phyloP scores from a whole-genome alignment of 768 basidiomycete genomes.

The Austroboletus festivus region DNA sequence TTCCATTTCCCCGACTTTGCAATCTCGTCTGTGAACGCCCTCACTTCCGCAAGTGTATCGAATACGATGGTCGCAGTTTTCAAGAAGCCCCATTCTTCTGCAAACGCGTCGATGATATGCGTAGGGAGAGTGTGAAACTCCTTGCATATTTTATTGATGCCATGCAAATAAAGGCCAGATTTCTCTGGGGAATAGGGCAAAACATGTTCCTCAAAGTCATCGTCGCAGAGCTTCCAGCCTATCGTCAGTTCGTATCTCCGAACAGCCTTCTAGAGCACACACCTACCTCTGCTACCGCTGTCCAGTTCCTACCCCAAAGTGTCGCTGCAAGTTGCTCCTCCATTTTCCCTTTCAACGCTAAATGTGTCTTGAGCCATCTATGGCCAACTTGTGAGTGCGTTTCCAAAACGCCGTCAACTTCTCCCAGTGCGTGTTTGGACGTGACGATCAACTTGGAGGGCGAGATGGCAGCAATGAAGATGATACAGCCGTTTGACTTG shows the following conservation, averaged over 20 bases:
- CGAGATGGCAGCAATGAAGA: slow-evolving; percentile 87
- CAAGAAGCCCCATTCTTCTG: slow-evolving; percentile 90
- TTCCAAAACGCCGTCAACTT: slow-evolving; percentile 35
- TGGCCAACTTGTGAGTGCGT: slow-evolving; percentile 86
- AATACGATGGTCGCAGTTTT: slow-evolving; percentile 57
- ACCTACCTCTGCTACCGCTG: slow-evolving; percentile 86
- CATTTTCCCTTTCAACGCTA: slow-evolving; percentile 51
- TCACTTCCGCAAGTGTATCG: slow-evolving; percentile 62
- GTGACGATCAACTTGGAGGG: slow-evolving; percentile 74
- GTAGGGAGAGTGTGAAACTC: slow-evolving; percentile 72
- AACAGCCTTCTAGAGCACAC: neutral
- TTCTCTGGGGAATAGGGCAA: slow-evolving; percentile 75
- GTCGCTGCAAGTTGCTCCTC: slow-evolving; percentile 69
- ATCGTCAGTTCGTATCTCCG: neutral
- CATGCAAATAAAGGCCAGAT: slow-evolving; percentile 91
- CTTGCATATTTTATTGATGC: slow-evolving; percentile 69
- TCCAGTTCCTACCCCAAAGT: slow-evolving; percentile 83
- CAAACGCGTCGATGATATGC: slow-evolving; percentile 69
- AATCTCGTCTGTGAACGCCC: slow-evolving; percentile 66
- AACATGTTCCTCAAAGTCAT: slow-evolving; percentile 96
- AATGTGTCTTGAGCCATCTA: slow-evolving; percentile 72
- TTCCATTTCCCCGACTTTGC: slow-evolving; percentile 72
- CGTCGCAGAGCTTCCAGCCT: slow-evolving; percentile 80
- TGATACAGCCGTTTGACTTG: slow-evolving; percentile 96
- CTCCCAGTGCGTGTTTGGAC: slow-evolving; percentile 89